Evolutionary conservation across 2,329 filamentous ascomycete species (phyloP).

Genomic region (Penicillium sp.): DNA sequence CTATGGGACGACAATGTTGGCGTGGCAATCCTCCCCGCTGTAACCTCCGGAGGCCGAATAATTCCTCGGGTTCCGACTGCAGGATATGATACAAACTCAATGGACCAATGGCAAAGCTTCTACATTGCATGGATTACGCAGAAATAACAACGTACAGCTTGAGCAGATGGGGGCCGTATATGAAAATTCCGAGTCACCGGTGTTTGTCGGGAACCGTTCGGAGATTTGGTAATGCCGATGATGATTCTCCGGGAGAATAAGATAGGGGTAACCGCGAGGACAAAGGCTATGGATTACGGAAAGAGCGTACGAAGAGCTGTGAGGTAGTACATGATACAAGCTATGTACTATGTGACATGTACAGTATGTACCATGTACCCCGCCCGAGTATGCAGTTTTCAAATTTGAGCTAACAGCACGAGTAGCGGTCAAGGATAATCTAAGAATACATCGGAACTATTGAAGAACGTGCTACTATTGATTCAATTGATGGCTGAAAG

Average conservation of each 20-base stretch:
- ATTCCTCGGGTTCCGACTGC: neutral
- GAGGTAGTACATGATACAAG: neutral
- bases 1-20: neutral
- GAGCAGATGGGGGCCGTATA: neutral
- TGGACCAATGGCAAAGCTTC: neutral
- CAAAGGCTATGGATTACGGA: too few species aligned
- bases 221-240: neutral
- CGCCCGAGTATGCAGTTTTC: neutral
- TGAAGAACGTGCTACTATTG: neutral
- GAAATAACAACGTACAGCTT: neutral
- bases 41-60: neutral
- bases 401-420: neutral
- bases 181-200: neutral
- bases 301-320: too few species aligned
- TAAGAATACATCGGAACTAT: neutral
- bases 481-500: neutral
- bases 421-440: neutral
- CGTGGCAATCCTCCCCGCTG: too few species aligned
- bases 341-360: too few species aligned
- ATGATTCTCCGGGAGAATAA: neutral
- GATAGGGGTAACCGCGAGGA: too few species aligned
- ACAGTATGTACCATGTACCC: neutral
- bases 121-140: neutral
- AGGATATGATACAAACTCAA: neutral
- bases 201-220: neutral